Evolutionary conservation across 495 filamentous ascomycete genomes (phyloP).

Genomic region (Xylaria telfairii): DNA sequence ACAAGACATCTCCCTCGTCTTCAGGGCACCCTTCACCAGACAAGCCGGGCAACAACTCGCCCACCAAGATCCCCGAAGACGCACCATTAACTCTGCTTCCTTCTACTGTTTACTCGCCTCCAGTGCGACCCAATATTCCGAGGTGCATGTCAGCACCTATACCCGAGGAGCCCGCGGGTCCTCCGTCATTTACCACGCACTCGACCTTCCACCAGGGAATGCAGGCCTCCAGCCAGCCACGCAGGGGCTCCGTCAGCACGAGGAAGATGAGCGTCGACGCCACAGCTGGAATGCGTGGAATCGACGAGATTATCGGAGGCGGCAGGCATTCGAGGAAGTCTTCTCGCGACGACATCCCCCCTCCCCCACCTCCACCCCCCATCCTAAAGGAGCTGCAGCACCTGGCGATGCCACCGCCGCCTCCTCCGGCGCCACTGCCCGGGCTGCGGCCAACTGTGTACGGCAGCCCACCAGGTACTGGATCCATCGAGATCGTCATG

Average conservation of each 20-base stretch:
- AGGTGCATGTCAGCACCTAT: constrained; percentile 78
- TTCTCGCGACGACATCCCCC: constrained; percentile 52
- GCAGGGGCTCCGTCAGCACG: constrained; percentile 34
- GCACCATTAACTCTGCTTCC: constrained; percentile 54
- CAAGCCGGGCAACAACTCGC: constrained; percentile 35
- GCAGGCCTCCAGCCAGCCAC: constrained; percentile 49
- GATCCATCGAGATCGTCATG: constrained; percentile 77
- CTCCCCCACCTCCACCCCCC: constrained; percentile 59
- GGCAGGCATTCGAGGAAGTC: constrained; percentile 42
- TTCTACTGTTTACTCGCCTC: constrained; percentile 70
- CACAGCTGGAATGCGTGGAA: constrained; percentile 44
- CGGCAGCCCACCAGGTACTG: constrained; percentile 59
- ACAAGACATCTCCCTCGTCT: constrained; percentile 40
- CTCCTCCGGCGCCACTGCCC: constrained; percentile 66
- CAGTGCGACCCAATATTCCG: constrained; percentile 58
- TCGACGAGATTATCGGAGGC: constrained; percentile 70
- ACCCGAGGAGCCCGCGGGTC: constrained; percentile 59
- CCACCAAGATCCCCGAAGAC: constrained; percentile 32
- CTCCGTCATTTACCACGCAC: constrained; percentile 44
- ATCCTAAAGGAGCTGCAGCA: constrained; percentile 87
- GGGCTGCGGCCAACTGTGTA: constrained; percentile 44
- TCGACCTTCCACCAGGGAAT: constrained; percentile 57
- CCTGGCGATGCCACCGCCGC: constrained; percentile 70
- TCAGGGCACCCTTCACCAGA: constrained; percentile 39
- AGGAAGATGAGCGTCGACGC: constrained; percentile 48